Evolutionary conservation across 2,329 filamentous ascomycete genomes (phyloP).

Genomic region (Fusarium sterilihyphosum): DNA sequence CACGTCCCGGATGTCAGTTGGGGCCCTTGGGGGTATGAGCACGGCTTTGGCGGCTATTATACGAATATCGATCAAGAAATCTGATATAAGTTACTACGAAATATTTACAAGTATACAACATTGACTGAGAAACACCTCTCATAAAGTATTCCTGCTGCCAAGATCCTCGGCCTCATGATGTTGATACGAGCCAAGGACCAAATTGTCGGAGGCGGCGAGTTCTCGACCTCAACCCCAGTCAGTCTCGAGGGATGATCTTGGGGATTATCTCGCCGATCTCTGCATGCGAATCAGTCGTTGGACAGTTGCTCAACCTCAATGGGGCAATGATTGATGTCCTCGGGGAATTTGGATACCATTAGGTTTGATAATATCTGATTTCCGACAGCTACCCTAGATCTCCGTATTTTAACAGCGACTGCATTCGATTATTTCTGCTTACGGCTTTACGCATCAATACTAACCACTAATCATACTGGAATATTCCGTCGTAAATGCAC

Average conservation of each 20-base stretch:
- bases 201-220: conserved; percentile 12
- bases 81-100: neutral
- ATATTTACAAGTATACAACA: neutral
- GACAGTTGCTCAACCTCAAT: conserved; percentile 20
- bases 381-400: conserved; percentile 1
- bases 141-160: neutral
- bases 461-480: neutral
- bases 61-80: neutral
- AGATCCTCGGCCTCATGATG: neutral
- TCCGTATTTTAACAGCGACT: neutral
- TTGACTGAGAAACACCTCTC: neutral
- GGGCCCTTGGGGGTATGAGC: neutral
- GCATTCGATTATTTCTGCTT: neutral
- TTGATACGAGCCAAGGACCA: neutral
- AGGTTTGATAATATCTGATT: neutral
- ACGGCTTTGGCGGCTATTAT: conserved; percentile 10
- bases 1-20: conserved; percentile 9
- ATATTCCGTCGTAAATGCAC: neutral
- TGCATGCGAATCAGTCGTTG: conserved; percentile 28
- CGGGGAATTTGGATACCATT: conserved; percentile 6
- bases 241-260: conserved; percentile 13
- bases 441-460: neutral
- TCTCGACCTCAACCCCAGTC: conserved; percentile 23
- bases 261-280: conserved; percentile 20
- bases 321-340: conserved; percentile 10